Evolutionary conservation across 2,329 filamentous ascomycete genomes (phyloP), one percentile per base, ranked within the genome.

Genomic region (Aspergillus sp.): DNA sequence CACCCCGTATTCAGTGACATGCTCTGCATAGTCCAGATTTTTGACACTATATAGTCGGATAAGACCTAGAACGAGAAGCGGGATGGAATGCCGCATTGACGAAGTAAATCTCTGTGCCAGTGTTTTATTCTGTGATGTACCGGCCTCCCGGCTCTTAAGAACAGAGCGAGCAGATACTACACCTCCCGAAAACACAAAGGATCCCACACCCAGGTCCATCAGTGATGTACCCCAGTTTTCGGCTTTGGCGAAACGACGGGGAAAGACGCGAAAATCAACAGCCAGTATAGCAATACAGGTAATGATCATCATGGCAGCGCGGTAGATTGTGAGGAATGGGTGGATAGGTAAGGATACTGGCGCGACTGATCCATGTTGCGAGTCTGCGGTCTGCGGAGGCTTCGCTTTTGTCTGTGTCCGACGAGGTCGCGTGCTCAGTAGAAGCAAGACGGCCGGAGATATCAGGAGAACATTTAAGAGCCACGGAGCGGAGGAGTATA

Each of bases 201-300:
- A 96, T 27, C 95, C 95, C 48, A 99, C 95, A 49, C 95, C 95
- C 68, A 98, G 82, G 72, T 99, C 95, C 95, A 99, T 99, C 61
- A 99, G 79, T n/a, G 93, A 98, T 1, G 93, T 97, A 55, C 95
- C 95, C 91, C 95, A 99, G n/a, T 91, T 97, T 76, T 99, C 95
- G 2, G 96, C 95, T 79, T 99, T 99, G 57, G 92, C 95, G 72
- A 98, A 98, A 33, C 95, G 88, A 27, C 95, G 86, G 2, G 95
- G 95, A 68, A 99, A 99, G 58, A 97, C 82, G 17, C 83, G 86
- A 72, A 99, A 99, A 75, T 99, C 95, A 52, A 99, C 95, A 15
- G 95, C 95, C n/a, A 99, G 83, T 65, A 99, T 98, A 52, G 91
- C 90, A 46, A 95, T 78, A 69, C 91, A 96, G 7, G 95, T 99